These are phyloP conservation scores for Lactifluus rugatus DNA, from an alignment of 768 basidiomycete genomes.

Conservation along the genomic window DNA sequence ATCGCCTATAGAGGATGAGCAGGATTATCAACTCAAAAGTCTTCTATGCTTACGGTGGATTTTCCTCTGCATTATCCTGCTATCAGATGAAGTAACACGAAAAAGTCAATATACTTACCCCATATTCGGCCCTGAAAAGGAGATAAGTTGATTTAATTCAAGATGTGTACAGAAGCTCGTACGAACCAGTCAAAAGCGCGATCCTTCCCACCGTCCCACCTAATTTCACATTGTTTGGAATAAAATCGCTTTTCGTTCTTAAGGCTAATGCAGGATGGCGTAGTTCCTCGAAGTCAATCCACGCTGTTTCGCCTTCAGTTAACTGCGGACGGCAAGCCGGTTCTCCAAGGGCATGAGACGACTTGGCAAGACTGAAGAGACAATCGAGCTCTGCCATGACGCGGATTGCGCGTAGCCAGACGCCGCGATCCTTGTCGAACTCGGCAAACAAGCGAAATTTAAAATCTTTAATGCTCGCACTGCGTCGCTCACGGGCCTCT, in stretches of 20 bases:
- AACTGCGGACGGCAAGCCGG: conserved; percentile 90
- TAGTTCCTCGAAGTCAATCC: conserved; percentile 80
- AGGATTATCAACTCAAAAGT: not conserved
- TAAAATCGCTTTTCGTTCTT: conserved; percentile 62
- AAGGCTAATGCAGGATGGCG: conserved; percentile 81
- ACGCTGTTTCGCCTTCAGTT: conserved; percentile 68
- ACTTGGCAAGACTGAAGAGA: conserved; percentile 81
- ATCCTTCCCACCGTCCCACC: conserved; percentile 70
- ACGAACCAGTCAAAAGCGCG: conserved; percentile 74
- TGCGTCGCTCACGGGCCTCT: conserved; percentile 87
- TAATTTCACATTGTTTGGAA: conserved; percentile 85
- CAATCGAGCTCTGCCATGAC: conserved; percentile 96
- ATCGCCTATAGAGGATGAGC: conserved; percentile 42
- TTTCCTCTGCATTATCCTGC: conserved; percentile 44
- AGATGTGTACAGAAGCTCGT: not conserved
- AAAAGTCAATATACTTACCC: conserved; percentile 43
- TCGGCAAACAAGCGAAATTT: conserved; percentile 68
- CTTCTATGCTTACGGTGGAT: conserved; percentile 45
- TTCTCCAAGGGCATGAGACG: conserved; percentile 83
- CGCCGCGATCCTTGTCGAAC: conserved; percentile 69
- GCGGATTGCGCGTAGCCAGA: conserved; percentile 78
- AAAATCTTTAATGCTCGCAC: conserved; percentile 72
- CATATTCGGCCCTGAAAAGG: conserved; percentile 66
- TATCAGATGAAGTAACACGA: not conserved
- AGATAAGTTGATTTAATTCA: not conserved